Conservation (phyloP, 371 early-diverging fungal genomes). For the Agmasoma carcini region DNA sequence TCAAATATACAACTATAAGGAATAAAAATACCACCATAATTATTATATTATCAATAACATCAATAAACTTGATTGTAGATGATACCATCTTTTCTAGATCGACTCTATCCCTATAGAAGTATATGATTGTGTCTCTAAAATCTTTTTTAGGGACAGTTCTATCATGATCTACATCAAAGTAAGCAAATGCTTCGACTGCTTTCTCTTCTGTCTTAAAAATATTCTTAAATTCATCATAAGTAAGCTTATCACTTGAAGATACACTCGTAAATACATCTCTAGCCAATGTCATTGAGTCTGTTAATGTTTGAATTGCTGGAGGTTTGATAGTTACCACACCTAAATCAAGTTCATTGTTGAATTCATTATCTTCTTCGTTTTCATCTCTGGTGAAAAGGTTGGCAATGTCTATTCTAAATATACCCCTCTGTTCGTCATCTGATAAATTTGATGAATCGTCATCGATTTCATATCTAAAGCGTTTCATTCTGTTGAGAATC, state of each 20-base stretch:
- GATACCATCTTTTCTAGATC: constrained; percentile 44
- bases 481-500: constrained; percentile 46
- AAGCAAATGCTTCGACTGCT: constrained; percentile 49
- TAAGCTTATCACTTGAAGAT: constrained; percentile 29
- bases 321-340: constrained; percentile 26
- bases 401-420: constrained; percentile 14
- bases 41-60: constrained; percentile 34
- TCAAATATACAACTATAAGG: constrained; percentile 42
- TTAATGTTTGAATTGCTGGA: constrained; percentile 42
- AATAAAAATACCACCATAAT: constrained; percentile 25
- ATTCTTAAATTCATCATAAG: constrained; percentile 44
- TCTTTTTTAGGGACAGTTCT: constrained; percentile 48
- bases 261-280: constrained; percentile 49
- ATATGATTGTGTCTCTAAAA: constrained; percentile 47
- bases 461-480: constrained; percentile 44
- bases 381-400: not conserved
- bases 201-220: constrained; percentile 50
- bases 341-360: constrained; percentile 3
- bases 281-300: constrained; percentile 47
- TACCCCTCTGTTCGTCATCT: constrained; percentile 20
- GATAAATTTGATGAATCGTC: not conserved
- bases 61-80: constrained; percentile 41
- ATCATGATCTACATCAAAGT: constrained; percentile 44
- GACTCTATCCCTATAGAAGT: constrained; percentile 50
- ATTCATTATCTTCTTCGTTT: constrained; percentile 1